These are phyloP conservation scores for Stachybotrys echinatus DNA, from an alignment of 2,329 filamentous ascomycete genomes.

Conservation along the genomic window DNA sequence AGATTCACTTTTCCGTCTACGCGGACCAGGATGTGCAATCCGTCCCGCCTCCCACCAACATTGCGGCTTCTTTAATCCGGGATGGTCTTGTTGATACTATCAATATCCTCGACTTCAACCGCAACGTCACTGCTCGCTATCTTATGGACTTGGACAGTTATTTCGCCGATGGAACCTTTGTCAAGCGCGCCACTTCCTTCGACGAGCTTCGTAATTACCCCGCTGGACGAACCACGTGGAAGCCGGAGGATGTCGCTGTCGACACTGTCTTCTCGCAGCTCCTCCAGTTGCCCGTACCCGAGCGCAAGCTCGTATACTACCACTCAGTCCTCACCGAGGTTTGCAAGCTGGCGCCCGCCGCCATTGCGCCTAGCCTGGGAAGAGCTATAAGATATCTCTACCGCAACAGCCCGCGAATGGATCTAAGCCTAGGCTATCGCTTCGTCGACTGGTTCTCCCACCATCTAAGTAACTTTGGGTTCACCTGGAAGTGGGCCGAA, in stretches of 20 bases:
- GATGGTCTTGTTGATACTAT: constrained; percentile 89
- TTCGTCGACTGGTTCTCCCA: constrained; percentile 98
- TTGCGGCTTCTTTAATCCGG: constrained; percentile 77
- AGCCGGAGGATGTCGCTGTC: constrained; percentile 95
- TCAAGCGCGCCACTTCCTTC: constrained; percentile 88
- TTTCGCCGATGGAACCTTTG: constrained; percentile 83
- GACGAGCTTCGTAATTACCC: constrained; percentile 75
- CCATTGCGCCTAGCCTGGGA: constrained; percentile 91
- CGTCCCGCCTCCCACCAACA: constrained; percentile 70
- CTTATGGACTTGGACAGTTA: constrained; percentile 94
- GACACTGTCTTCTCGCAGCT: constrained; percentile 96
- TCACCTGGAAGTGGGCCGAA: constrained; percentile 99
- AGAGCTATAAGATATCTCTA: constrained; percentile 91
- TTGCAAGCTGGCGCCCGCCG: constrained; percentile 91
- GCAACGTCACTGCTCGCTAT: constrained; percentile 78
- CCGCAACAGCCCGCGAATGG: constrained; percentile 73
- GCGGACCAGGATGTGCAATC: constrained; percentile 81
- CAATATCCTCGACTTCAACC: constrained; percentile 89
- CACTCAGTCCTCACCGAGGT: constrained; percentile 91
- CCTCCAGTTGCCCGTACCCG: constrained; percentile 77
- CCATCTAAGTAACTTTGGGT: constrained; percentile 97
- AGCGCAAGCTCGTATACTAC: constrained; percentile 95
- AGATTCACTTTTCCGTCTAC: constrained; percentile 92
- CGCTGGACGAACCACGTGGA: constrained; percentile 73
- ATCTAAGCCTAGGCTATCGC: constrained; percentile 78